phyloP scores from a whole-genome alignment of 129 eudicot genomes.

The Artemisia annua region DNA sequence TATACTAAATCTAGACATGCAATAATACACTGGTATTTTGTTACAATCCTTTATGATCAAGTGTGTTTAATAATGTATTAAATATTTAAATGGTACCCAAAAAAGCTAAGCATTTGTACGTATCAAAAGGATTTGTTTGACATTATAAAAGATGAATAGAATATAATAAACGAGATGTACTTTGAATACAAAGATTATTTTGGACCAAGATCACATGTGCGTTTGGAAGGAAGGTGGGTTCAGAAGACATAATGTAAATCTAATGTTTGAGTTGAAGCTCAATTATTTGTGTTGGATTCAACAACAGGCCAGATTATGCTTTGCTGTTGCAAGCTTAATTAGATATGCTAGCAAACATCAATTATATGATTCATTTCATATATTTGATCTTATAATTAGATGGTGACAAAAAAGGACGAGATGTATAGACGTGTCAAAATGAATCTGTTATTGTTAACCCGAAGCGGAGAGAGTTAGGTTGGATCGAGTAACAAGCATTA shows the following conservation, averaged over 20 bases:
- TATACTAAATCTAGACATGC: no score
- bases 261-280: constrained; percentile 18
- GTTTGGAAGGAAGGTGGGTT: constrained; percentile 27
- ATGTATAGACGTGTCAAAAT: not conserved
- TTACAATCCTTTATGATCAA: not conserved
- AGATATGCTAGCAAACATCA: constrained; percentile 9
- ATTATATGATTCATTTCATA: not conserved
- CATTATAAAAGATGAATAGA: not conserved
- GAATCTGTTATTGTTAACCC: no score
- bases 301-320: constrained; percentile 30
- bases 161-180: constrained; percentile 1
- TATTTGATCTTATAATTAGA: not conserved
- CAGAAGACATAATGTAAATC: constrained; percentile 29
- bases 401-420: not conserved
- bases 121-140: constrained; percentile 10
- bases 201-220: constrained; percentile 34
- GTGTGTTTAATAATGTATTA: not conserved
- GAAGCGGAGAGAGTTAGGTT: no score
- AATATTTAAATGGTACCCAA: not conserved
- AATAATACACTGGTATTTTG: not conserved
- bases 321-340: constrained; percentile 19
- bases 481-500: no score
- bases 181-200: constrained; percentile 24
- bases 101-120: not conserved
- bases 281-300: constrained; percentile 24